Conservation (phyloP, 495 filamentous ascomycete species). For the Lasiosphaeria hispida region DNA sequence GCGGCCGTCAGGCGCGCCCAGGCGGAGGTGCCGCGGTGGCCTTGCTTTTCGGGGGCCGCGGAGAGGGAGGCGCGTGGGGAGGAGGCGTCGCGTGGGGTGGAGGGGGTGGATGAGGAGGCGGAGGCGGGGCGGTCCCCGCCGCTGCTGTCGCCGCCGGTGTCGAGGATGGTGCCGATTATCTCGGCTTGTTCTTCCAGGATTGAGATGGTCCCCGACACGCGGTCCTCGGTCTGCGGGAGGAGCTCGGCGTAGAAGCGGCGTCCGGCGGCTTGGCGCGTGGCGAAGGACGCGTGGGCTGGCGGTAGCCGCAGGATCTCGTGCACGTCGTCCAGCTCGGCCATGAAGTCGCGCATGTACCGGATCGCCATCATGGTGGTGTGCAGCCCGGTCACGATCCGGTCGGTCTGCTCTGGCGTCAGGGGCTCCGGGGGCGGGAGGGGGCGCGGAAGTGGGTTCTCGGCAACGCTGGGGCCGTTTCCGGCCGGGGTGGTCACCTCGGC, state of each 20-base stretch:
- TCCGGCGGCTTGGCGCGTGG: background rate
- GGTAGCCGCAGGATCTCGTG: background rate
- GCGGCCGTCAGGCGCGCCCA: conserved; percentile 1
- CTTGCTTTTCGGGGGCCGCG: background rate
- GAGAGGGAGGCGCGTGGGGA: background rate
- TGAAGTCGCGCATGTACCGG: conserved; percentile 2
- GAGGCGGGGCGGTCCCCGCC: background rate
- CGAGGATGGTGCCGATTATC: background rate
- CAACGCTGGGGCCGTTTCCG: too few relatives aligned
- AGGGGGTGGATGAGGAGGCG: background rate
- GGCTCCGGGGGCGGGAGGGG: background rate
- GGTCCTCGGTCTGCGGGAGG: conserved; percentile 1
- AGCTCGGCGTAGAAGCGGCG: conserved; percentile 1
- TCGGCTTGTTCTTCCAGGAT: conserved; percentile 6
- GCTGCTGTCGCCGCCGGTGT: background rate
- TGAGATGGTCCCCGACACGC: background rate
- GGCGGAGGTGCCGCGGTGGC: background rate
- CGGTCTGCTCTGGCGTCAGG: background rate
- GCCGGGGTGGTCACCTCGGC: too few relatives aligned
- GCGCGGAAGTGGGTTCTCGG: background rate
- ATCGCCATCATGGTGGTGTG: background rate
- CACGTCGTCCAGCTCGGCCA: conserved; percentile 2
- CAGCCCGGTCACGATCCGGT: background rate
- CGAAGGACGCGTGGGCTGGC: background rate
- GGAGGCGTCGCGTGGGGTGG: too few relatives aligned